Conservation (phyloP, 2,329 filamentous ascomycete species). For the Sarocladiaceae sp. region DNA sequence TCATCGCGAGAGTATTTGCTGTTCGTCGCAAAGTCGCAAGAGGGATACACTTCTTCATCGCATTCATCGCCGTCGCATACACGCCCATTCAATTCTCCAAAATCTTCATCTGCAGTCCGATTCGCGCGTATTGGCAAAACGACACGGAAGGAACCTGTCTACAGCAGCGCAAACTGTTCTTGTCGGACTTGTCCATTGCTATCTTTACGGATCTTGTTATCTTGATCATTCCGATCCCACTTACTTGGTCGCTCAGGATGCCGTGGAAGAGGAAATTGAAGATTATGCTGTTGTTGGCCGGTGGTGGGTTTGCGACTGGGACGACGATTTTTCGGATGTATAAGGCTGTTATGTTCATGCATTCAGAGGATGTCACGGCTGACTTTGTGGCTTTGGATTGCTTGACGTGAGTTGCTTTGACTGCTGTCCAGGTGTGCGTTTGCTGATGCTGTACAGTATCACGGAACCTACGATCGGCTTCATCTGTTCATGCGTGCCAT, state of each 20-base stretch:
- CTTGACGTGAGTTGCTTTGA: conserved; percentile 4
- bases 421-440: too few relatives aligned
- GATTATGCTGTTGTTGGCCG: conserved; percentile 24
- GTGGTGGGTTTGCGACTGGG: conserved; percentile 23
- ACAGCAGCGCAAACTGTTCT: conserved; percentile 26
- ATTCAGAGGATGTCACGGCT: conserved; percentile 18
- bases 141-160: conserved; percentile 21
- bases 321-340: conserved; percentile 24
- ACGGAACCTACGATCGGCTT: conserved; percentile 22
- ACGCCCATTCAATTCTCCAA: conserved; percentile 23
- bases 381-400: conserved; percentile 17
- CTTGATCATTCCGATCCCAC: conserved; percentile 26
- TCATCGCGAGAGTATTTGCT: conserved; percentile 27
- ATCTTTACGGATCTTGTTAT: conserved; percentile 29
- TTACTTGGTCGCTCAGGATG: conserved; percentile 25
- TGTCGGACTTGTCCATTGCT: conserved; percentile 25
- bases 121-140: conserved; percentile 20
- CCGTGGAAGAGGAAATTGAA: conserved; percentile 26
- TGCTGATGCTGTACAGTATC: background rate
- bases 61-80: conserved; percentile 21
- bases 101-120: conserved; percentile 19
- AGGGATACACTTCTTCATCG: conserved; percentile 24
- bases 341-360: conserved; percentile 17
- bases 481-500: conserved; percentile 22
- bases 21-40: conserved; percentile 18